Base-by-base conservation (phyloP, 345 rosid genomes). In the Linum usitatissimum region DNA sequence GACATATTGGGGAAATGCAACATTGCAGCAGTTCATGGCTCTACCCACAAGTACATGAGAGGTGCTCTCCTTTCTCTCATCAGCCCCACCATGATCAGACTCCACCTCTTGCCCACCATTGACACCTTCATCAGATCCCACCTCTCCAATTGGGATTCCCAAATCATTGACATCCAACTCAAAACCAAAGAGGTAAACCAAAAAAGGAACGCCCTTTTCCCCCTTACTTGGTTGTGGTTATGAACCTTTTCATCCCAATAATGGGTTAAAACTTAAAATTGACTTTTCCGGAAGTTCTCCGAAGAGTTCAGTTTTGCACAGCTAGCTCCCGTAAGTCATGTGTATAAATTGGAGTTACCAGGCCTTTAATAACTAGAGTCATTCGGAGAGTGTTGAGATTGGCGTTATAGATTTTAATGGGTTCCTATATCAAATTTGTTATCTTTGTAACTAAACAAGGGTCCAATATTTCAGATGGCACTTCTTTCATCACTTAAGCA, bases 21-120 rank as follows among this genome's bases (percentile, higher is more conserved):
- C 75, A 83, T 91, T 55, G 90, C 92, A 18, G 91, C 91, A 5
- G 90, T 91, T 70, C 83, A 86, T 21, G 96, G 98, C 55, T 68
- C 88, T 20, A 64, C 83, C 54, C 97, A 91, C 63, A 83, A 72
- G 75, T 61, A 66, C 59, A 84, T 88, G 75, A 80, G 97, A 73
- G 90, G 94, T 20, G 76, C 94, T 0, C 69, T 88, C 59, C 63
- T 88, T 9, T 71, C 88, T 30, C 85, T 91, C 23, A 73, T 86
- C 21, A 67, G 86, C 76, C 84, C 90, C 17, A 53, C 77, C 17
- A 71, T 71, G 78, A 81, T 88, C 74, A 83, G 75, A 70, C 72
- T 78, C 40, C 80, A 80, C 3, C 84, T 83, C 40, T 49, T 88
- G 71, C 86, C 81, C 2, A 84, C 84, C 59, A 78, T 86, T 3